Evolutionary conservation across 1,284 basidiomycete genomes (phyloP).

Genomic region (Cryptococcus deneoformans): DNA sequence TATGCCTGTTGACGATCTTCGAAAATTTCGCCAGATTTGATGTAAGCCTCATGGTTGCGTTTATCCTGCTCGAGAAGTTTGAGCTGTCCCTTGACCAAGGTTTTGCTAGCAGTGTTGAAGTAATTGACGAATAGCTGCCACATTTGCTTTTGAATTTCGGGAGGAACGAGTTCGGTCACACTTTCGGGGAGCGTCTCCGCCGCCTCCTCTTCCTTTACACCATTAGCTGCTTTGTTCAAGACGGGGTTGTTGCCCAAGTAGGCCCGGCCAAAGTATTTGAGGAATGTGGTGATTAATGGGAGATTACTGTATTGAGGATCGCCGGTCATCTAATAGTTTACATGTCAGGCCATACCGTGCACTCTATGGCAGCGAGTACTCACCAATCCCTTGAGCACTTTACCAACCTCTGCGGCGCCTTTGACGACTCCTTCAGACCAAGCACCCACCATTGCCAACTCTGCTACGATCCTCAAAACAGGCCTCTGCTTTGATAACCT

Average conservation of each 20-base stretch:
- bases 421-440: constrained; percentile 57
- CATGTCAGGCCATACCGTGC: background rate
- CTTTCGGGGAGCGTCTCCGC: constrained; percentile 51
- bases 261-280: constrained; percentile 77
- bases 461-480: constrained; percentile 79
- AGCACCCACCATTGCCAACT: constrained; percentile 77
- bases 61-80: constrained; percentile 94
- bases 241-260: constrained; percentile 61
- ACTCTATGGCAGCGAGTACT: constrained; percentile 24
- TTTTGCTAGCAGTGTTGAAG: constrained; percentile 87
- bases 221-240: background rate
- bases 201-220: background rate
- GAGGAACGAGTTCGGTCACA: constrained; percentile 69
- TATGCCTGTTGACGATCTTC: constrained; percentile 98
- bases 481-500: constrained; percentile 80
- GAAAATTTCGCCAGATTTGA: constrained; percentile 97
- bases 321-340: constrained; percentile 64
- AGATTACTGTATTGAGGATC: constrained; percentile 82
- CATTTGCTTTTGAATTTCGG: constrained; percentile 81
- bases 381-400: constrained; percentile 66
- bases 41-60: constrained; percentile 97
- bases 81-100: constrained; percentile 85
- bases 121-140: constrained; percentile 91
- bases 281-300: constrained; percentile 75
- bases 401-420: constrained; percentile 70